Evolutionary conservation across 345 rosid genomes (phyloP), one percentile per base, ranked within the genome.

Genomic region (Eutrema heterophyllum): DNA sequence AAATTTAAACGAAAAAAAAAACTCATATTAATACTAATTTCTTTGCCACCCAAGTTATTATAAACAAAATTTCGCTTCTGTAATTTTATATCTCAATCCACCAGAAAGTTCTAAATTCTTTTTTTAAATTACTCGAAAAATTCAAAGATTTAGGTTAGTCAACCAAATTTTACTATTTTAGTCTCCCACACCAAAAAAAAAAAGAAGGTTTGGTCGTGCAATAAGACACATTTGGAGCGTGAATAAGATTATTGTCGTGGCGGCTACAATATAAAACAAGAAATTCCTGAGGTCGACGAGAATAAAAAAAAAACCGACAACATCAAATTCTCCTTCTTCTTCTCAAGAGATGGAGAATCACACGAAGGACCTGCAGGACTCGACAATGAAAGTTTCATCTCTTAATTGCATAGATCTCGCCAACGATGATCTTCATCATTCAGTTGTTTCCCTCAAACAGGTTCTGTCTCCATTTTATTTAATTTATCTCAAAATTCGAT

Each of bases 381-480:
- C 75, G 1, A 70, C 70, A 45, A 70, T 76, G 51, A 52, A 77
- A 57, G 73, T 66, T 65, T 71, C 80, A 35, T 71, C 77, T 16
- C 67, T 71, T 46, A 58, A 71, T 71, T 77, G 80, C 52, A 71
- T 77, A 48, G 80, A 77, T 77, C 77, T 77, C 11, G 16, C 77
- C n/a, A 50, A 36, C 73, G 13, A 33, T 26, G 73, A 77, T 65
- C 50, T 77, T 77, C 56, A 72, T 51, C 38, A 45, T 8, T 78
- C 81, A 4, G 77, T 52, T 58, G 18, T 3, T 51, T 71, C 57
- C 44, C 81, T 78, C 7, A 78, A 78, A 60, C 81, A 78, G 73
- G 81, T 56, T 72, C 13, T n/a, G 1, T 61, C 64, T 35, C 6
- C 6, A 4, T 53, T 24, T 33, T 2, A n/a, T 56, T 56, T 6